These are phyloP conservation scores for Ceratobasidium sp. DNA, from an alignment of 1,284 basidiomycete species.

Conservation along the genomic window DNA sequence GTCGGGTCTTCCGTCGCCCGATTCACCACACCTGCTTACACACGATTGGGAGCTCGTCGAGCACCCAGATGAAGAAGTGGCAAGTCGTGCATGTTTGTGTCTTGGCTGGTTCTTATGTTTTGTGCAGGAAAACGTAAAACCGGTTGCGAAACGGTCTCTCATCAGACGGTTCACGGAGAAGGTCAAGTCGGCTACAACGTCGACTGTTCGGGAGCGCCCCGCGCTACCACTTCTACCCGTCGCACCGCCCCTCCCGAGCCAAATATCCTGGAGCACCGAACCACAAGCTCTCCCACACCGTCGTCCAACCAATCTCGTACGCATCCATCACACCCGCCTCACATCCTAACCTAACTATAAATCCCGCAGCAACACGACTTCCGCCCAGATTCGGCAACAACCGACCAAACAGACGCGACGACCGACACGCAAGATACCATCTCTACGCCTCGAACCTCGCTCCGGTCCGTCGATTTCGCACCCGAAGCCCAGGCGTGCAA, in stretches of 20 bases:
- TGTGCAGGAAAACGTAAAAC: background rate
- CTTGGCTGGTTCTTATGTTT: background rate
- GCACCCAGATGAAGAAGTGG: background rate
- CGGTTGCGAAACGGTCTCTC: background rate
- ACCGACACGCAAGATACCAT: background rate
- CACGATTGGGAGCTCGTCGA: conserved; percentile 7
- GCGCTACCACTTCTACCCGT: too few species aligned
- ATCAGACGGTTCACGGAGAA: background rate
- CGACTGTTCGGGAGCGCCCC: too few species aligned
- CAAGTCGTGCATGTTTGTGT: background rate
- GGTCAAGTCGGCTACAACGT: background rate
- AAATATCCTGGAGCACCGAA: background rate
- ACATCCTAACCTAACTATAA: background rate
- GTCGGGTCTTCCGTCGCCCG: background rate
- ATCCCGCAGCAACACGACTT: background rate
- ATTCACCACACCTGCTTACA: background rate
- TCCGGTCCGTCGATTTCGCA: background rate
- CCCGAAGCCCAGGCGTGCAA: background rate
- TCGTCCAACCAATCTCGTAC: background rate
- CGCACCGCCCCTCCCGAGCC: too few species aligned
- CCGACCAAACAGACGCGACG: conserved; percentile 1
- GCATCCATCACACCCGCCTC: background rate
- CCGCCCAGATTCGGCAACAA: background rate
- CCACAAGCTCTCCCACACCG: background rate
- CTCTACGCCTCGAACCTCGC: background rate